phyloP scores from a whole-genome alignment of 805 yeast species.

The Kodamaea jinghongensis region DNA sequence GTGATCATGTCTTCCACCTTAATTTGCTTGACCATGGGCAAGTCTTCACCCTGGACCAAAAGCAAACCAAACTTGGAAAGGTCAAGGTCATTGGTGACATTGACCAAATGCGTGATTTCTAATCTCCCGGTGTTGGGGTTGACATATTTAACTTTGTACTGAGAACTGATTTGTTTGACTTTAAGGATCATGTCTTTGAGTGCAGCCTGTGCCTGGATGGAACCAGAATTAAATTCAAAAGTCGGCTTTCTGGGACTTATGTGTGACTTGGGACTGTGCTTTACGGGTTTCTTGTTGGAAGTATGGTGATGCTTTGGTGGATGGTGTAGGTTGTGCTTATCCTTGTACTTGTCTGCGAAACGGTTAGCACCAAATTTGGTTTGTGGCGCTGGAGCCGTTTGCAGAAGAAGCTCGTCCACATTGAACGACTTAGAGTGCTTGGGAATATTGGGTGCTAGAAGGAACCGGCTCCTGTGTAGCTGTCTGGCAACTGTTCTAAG shows the following conservation, averaged over 20 bases:
- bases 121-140: slow-evolving; percentile 19
- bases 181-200: slow-evolving; percentile 18
- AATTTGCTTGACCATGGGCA: slow-evolving; percentile 28
- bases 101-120: slow-evolving; percentile 23
- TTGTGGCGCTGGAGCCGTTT: background rate
- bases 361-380: background rate
- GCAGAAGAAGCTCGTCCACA: slow-evolving; percentile 2
- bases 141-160: slow-evolving; percentile 26
- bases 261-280: slow-evolving; percentile 6
- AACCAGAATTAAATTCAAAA: slow-evolving; percentile 20
- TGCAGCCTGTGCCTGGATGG: slow-evolving; percentile 23
- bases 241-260: slow-evolving; percentile 8
- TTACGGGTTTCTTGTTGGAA: slow-evolving; percentile 5
- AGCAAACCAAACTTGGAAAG: slow-evolving; percentile 24
- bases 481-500: no score
- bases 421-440: background rate
- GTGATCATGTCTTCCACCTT: slow-evolving; percentile 32
- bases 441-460: no score
- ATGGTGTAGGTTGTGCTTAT: background rate
- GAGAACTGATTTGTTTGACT: slow-evolving; percentile 15
- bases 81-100: slow-evolving; percentile 31
- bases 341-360: slow-evolving; percentile 4
- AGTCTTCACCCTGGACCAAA: slow-evolving; percentile 18
- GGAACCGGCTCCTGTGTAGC: no score
- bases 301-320: background rate